These are phyloP conservation scores for Evernia prunastri DNA, from an alignment of 495 filamentous ascomycete species.

Conservation along the genomic window DNA sequence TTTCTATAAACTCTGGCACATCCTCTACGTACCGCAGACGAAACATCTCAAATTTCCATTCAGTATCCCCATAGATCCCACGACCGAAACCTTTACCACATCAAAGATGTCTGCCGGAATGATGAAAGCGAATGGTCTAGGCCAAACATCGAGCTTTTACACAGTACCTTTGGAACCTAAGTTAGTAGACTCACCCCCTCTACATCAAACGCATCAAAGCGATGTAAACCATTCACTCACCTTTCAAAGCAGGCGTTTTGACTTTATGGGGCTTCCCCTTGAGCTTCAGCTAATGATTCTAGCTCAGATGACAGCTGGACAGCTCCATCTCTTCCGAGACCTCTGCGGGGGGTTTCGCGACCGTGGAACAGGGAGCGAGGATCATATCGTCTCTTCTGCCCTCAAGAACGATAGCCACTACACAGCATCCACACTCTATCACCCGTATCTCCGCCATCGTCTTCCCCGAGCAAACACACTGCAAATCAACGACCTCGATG, in stretches of 20 bases:
- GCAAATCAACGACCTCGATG: neutral
- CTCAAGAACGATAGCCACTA: neutral
- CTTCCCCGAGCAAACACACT: neutral
- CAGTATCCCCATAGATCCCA: no score
- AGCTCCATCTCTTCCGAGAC: neutral
- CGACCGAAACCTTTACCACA: no score
- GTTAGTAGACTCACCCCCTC: neutral
- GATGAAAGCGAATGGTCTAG: no score
- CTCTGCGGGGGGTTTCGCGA: neutral
- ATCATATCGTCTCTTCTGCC: neutral
- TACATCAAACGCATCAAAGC: neutral
- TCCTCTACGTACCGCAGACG: no score
- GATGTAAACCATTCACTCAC: no score
- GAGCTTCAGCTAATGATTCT: neutral
- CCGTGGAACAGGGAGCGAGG: neutral
- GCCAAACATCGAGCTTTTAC: neutral
- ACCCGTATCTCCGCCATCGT: no score
- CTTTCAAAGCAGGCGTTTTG: neutral
- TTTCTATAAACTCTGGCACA: no score
- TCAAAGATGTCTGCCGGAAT: neutral
- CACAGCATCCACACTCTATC: neutral
- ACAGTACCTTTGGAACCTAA: neutral
- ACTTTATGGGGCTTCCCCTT: neutral
- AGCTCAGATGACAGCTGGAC: neutral
- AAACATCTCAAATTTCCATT: no score